Percentiles rank a stretch among this genome's conserved stretches.
Conservation (phyloP, 805 yeast genomes). For the Ogataea degrootiae region DNA sequence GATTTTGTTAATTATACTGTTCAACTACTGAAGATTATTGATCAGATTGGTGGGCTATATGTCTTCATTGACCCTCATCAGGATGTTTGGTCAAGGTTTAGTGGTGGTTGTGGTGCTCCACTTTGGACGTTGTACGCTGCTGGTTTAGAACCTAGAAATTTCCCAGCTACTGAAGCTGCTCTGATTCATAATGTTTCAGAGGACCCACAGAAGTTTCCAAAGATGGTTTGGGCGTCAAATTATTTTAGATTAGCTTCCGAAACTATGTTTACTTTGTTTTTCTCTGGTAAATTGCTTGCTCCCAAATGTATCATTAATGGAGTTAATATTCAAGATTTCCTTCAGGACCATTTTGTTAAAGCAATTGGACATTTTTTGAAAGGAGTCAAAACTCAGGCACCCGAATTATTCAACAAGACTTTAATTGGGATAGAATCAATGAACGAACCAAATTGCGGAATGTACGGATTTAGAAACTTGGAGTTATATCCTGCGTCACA, state of each 20-base stretch:
- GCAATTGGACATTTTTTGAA: constrained; percentile 48
- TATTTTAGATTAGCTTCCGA: constrained; percentile 69
- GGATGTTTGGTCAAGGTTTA: constrained; percentile 86
- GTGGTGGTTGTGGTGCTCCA: constrained; percentile 94
- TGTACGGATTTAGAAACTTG: constrained; percentile 59
- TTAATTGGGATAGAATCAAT: constrained; percentile 76
- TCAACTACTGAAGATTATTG: constrained; percentile 52
- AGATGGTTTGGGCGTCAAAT: constrained; percentile 93
- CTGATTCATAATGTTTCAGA: constrained; percentile 58
- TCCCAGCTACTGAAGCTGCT: constrained; percentile 73
- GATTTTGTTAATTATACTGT: constrained; percentile 70
- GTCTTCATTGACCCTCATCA: constrained; percentile 88
- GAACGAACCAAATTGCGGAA: constrained; percentile 83
- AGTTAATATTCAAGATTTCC: constrained; percentile 68
- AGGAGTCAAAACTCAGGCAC: constrained; percentile 35
- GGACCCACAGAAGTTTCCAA: constrained; percentile 50
- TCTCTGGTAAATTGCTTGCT: constrained; percentile 70
- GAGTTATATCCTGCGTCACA: constrained; percentile 52
- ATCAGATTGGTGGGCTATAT: constrained; percentile 65
- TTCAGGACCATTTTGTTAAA: constrained; percentile 58
- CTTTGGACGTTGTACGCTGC: constrained; percentile 89
- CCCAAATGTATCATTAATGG: constrained; percentile 73
- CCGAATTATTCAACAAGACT: constrained; percentile 41
- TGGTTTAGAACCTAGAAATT: constrained; percentile 76
- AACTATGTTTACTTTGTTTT: constrained; percentile 83